Base-by-base conservation (phyloP, 164 flowering plant genomes). In the Liquidambar formosana region DNA sequence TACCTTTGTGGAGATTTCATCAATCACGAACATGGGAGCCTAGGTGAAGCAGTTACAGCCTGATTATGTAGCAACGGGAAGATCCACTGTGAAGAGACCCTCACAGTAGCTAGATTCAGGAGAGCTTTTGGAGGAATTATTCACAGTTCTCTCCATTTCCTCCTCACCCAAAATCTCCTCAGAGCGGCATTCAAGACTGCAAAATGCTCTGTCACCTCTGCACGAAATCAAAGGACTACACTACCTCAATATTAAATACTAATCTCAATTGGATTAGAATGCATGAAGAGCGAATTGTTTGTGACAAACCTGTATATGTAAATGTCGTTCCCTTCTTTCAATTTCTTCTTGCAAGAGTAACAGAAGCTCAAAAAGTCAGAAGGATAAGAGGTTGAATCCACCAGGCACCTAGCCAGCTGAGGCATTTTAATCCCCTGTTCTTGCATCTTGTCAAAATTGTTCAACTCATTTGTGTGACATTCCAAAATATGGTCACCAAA, bases 321-420 rank as follows among this genome's bases (percentile, higher is more conserved):
- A 53, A 85, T 85, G 66, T 88, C 92, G 57, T 84, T 72, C 3
- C 84, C 88, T 61, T 82, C 77, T 62, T 70, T 81, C 68, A 88
- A 46, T 62, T 77, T 80, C 82, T 88, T 88, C 77, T 81, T 71
- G 85, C 92, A 88, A 44, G 77, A 64, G 72, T 69, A 75, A 53
- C 92, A 88, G 64, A 65, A 76, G 78, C 88, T 86, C 85, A 91
- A 74, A 71, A 91, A 89, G 64, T 69, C 56, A 0, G 78, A 73
- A 10, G 84, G 81, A 57, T 52, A 82, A 13, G 71, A 22, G 21
- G 38, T 19, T 33, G 61, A 61, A 62, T 9, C 57, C 48, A 23
- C 64, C 8, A 45, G 66, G 70, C 11, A 8, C 14, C 61, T 21
- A 45, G 49, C 53, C 15, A 27, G 18, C 26, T 23, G 64, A 66